Conservation (phyloP, 768 basidiomycete species). For the Pisolithus tinctorius region DNA sequence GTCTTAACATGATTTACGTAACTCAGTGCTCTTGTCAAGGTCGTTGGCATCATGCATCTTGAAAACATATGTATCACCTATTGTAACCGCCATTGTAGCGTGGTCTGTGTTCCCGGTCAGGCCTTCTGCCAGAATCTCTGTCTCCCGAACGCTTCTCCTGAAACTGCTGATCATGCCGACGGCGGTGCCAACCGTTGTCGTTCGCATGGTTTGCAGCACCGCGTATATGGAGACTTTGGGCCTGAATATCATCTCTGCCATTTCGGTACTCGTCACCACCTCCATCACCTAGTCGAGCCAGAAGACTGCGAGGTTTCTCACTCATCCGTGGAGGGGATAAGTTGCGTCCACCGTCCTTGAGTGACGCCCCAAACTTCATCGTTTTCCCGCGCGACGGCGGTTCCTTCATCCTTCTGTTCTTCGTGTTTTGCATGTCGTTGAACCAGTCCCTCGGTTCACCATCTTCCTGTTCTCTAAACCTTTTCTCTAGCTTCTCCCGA, state of each 20-base stretch:
- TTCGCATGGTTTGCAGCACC: constrained; percentile 21
- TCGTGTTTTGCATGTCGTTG: constrained; percentile 28
- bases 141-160: constrained; percentile 15
- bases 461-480: constrained; percentile 41
- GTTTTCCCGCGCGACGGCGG: constrained; percentile 22
- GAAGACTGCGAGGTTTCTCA: constrained; percentile 19
- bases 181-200: constrained; percentile 9
- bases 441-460: constrained; percentile 72
- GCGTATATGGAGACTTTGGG: constrained; percentile 20
- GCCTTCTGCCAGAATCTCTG: constrained; percentile 17
- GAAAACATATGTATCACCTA: constrained; percentile 44
- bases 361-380: constrained; percentile 30
- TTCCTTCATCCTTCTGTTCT: constrained; percentile 19
- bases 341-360: constrained; percentile 24
- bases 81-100: constrained; percentile 43
- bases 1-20: no score
- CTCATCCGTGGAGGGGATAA: constrained; percentile 12
- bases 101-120: constrained; percentile 28
- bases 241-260: constrained; percentile 5
- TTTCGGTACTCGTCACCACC: constrained; percentile 1
- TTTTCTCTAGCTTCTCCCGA: constrained; percentile 46
- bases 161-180: constrained; percentile 7
- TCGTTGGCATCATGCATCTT: no score
- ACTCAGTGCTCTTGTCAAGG: no score
- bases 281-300: constrained; percentile 27